A percentile compares a stretch with the other conserved stretches of the same genome.
Conservation (phyloP, 2,329 filamentous ascomycete species). For the Gnomoniopsis sp. region DNA sequence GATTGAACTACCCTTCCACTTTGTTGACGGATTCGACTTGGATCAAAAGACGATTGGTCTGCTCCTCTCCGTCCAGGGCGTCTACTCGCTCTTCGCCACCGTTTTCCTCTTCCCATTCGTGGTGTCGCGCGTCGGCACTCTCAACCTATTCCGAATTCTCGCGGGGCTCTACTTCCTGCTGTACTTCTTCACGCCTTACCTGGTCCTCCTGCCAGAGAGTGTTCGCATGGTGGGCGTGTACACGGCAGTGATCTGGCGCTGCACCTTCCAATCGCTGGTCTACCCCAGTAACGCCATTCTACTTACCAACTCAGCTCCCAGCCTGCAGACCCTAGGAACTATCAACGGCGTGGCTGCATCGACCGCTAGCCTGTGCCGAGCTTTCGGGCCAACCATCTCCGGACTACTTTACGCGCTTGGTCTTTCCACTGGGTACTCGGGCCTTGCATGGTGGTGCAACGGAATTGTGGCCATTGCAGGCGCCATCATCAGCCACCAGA, state of each 20-base stretch:
- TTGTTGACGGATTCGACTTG: conserved; percentile 81
- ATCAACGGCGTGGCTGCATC: conserved; percentile 93
- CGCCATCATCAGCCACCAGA: conserved; percentile 69
- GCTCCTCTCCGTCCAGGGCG: conserved; percentile 83
- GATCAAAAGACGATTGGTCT: conserved; percentile 80
- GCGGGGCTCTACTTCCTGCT: conserved; percentile 81
- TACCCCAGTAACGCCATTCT: conserved; percentile 91
- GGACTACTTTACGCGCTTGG: conserved; percentile 82
- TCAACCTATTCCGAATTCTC: conserved; percentile 78
- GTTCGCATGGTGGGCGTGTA: conserved; percentile 75
- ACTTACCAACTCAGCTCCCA: conserved; percentile 82
- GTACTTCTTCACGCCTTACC: conserved; percentile 84
- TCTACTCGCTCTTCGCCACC: conserved; percentile 85
- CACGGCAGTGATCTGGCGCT: conserved; percentile 80
- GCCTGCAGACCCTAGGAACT: conserved; percentile 78
- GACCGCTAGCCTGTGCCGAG: conserved; percentile 82
- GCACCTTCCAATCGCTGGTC: conserved; percentile 84
- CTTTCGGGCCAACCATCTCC: conserved; percentile 84
- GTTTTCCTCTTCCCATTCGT: conserved; percentile 79
- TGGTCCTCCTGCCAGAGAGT: conserved; percentile 73
- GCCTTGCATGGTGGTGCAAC: conserved; percentile 90
- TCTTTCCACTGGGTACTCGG: conserved; percentile 75
- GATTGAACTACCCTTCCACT: conserved; percentile 75
- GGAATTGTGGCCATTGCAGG: conserved; percentile 73
- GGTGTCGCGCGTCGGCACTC: conserved; percentile 69